A percentile compares a stretch with the other conserved stretches of the same genome.
phyloP scores from a whole-genome alignment of 1,139 yeast species.

The Yamadazyma diddensiae region DNA sequence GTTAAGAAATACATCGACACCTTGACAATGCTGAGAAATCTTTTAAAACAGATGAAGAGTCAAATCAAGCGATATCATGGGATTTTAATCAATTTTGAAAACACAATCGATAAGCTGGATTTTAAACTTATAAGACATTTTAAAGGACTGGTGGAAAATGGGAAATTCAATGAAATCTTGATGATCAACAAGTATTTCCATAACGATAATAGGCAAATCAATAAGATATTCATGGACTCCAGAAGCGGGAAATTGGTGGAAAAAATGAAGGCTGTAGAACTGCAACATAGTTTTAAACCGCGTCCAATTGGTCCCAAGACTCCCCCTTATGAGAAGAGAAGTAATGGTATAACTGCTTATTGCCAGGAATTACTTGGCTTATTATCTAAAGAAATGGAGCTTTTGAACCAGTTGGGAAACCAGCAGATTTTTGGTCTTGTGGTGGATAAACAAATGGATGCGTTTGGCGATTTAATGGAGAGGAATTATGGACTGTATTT shows the following conservation, averaged over 20 bases:
- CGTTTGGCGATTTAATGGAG: slow-evolving; percentile 18
- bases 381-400: slow-evolving; percentile 45
- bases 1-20: slow-evolving; percentile 36
- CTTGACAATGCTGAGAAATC: slow-evolving; percentile 29
- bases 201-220: slow-evolving; percentile 26
- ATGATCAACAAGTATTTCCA: slow-evolving; percentile 47
- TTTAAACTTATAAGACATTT: slow-evolving; percentile 36
- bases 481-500: slow-evolving; percentile 15
- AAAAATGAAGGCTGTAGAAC: slow-evolving; percentile 33
- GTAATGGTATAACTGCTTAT: slow-evolving; percentile 57
- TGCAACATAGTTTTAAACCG: slow-evolving; percentile 11
- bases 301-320: slow-evolving; percentile 27
- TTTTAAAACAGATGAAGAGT: slow-evolving; percentile 36
- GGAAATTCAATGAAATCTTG: slow-evolving; percentile 21
- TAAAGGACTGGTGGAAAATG: slow-evolving; percentile 17
- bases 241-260: slow-evolving; percentile 46
- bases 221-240: slow-evolving; percentile 42
- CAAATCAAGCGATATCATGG: slow-evolving; percentile 48
- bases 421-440: slow-evolving; percentile 19
- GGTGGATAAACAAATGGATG: slow-evolving; percentile 22
- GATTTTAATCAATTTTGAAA: slow-evolving; percentile 44
- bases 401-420: slow-evolving; percentile 24
- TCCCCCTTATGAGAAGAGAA: slow-evolving; percentile 58
- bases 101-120: slow-evolving; percentile 45
- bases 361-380: slow-evolving; percentile 50